Conservation (phyloP, 2,329 filamentous ascomycete genomes). For the Talaromyces sp. region DNA sequence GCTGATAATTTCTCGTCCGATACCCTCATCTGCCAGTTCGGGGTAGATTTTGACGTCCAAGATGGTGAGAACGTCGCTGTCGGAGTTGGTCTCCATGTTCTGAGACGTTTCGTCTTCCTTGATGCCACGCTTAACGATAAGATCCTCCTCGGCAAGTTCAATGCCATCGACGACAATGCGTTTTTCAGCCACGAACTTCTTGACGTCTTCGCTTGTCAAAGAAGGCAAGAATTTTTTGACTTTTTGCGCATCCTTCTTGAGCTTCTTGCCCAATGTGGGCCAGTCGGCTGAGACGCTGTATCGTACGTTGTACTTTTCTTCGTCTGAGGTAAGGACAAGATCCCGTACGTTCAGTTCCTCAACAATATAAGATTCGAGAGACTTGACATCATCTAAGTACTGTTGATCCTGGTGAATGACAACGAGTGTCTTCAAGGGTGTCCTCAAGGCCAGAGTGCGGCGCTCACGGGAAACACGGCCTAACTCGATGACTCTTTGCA, state of each 20-base stretch:
- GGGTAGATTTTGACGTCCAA: slow-evolving; percentile 80
- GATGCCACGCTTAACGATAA: slow-evolving; percentile 77
- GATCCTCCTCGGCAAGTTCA: slow-evolving; percentile 74
- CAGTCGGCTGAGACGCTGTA: slow-evolving; percentile 90
- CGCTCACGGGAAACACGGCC: slow-evolving; percentile 83
- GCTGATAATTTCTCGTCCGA: slow-evolving; percentile 89
- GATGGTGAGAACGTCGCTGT: slow-evolving; percentile 86
- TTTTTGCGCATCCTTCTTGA: slow-evolving; percentile 89
- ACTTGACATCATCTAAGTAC: slow-evolving; percentile 83
- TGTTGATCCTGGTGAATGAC: slow-evolving; percentile 81
- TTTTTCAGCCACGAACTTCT: slow-evolving; percentile 70
- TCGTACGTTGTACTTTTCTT: slow-evolving; percentile 86
- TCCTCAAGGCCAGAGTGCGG: slow-evolving; percentile 81
- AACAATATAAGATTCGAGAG: slow-evolving; percentile 80
- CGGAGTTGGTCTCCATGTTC: slow-evolving; percentile 80
- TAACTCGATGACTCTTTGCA: slow-evolving; percentile 95
- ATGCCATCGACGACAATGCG: slow-evolving; percentile 84
- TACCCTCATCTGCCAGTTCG: slow-evolving; percentile 81
- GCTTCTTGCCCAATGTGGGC: slow-evolving; percentile 91
- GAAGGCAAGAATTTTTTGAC: slow-evolving; percentile 86
- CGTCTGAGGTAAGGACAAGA: slow-evolving; percentile 78
- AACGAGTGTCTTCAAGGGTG: slow-evolving; percentile 82
- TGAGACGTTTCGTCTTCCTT: slow-evolving; percentile 69
- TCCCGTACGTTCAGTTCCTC: slow-evolving; percentile 92
- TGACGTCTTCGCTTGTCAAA: slow-evolving; percentile 76